Percentiles rank a stretch among this genome's conserved stretches.
Evolutionary conservation across 2,329 filamentous ascomycete species (phyloP).

Genomic region (Kalaharituber pfeilii): DNA sequence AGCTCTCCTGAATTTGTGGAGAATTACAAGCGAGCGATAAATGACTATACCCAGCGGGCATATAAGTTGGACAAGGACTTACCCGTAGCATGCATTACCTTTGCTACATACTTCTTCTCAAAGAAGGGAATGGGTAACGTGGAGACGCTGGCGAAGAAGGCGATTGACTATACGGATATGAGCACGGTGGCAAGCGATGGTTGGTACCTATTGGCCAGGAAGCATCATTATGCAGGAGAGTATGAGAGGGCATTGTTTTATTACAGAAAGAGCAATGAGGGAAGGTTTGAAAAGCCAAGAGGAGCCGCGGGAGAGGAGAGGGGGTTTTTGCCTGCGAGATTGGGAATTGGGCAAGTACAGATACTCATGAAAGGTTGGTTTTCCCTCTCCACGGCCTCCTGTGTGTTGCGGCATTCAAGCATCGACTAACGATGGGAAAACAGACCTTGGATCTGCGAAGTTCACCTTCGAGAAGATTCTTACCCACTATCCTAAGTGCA

Average conservation of each 20-base stretch:
- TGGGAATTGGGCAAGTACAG: slow-evolving; percentile 78
- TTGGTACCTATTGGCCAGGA: slow-evolving; percentile 85
- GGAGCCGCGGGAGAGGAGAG: slow-evolving; percentile 58
- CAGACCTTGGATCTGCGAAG: slow-evolving; percentile 61
- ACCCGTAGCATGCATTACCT: slow-evolving; percentile 75
- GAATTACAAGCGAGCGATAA: slow-evolving; percentile 86
- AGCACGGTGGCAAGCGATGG: slow-evolving; percentile 94
- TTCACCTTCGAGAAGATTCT: slow-evolving; percentile 87
- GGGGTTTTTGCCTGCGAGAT: slow-evolving; percentile 85
- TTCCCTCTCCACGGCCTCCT: background rate
- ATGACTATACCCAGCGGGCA: slow-evolving; percentile 78
- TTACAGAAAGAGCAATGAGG: slow-evolving; percentile 79
- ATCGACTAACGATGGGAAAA: slow-evolving; percentile 1
- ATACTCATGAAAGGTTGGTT: slow-evolving; percentile 45
- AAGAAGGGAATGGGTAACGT: slow-evolving; percentile 65
- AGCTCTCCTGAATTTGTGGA: slow-evolving; percentile 70
- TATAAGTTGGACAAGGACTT: slow-evolving; percentile 87
- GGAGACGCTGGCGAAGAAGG: slow-evolving; percentile 73
- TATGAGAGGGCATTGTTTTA: slow-evolving; percentile 60
- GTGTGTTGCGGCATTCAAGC: too few species aligned
- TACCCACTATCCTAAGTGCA: slow-evolving; percentile 39
- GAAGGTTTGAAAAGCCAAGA: slow-evolving; percentile 33
- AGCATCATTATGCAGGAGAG: slow-evolving; percentile 71
- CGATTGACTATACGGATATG: slow-evolving; percentile 89
- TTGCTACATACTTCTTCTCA: slow-evolving; percentile 76